Conservation (phyloP, 352 stramenopile species). For the Phytopythium ostracodes region DNA sequence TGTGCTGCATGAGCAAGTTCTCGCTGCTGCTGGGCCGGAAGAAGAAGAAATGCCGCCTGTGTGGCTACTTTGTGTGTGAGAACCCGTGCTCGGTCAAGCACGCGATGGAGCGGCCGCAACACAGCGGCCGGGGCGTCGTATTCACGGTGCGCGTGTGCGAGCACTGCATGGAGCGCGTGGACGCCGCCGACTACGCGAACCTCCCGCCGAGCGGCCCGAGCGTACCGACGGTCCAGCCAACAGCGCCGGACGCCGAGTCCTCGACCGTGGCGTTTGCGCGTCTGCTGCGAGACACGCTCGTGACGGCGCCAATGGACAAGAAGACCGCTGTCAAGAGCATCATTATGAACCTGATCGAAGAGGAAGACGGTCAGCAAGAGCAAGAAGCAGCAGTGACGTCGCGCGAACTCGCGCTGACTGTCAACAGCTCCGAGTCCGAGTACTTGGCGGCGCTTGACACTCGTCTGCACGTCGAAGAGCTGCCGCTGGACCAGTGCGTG, state of each 20-base stretch:
- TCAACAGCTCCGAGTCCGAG: slow-evolving; percentile 15
- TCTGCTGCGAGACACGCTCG: slow-evolving; percentile 28
- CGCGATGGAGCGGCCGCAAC: slow-evolving; percentile 18
- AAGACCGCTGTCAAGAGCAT: slow-evolving; percentile 30
- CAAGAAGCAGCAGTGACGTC: background rate
- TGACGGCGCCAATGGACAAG: slow-evolving; percentile 20
- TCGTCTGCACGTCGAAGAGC: slow-evolving; percentile 13
- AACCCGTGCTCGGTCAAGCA: slow-evolving; percentile 29
- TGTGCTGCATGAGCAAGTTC: slow-evolving; percentile 33
- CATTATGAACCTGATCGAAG: slow-evolving; percentile 36
- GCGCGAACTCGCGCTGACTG: slow-evolving; percentile 11
- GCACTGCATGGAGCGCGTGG: slow-evolving; percentile 32
- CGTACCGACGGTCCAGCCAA: slow-evolving; percentile 13
- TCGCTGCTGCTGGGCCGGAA: slow-evolving; percentile 20
- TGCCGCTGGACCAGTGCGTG: slow-evolving; percentile 20
- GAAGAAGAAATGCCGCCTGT: slow-evolving; percentile 39
- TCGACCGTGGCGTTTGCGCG: slow-evolving; percentile 19
- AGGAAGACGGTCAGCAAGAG: slow-evolving; percentile 6
- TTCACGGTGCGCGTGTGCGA: slow-evolving; percentile 26
- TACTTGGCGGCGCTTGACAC: slow-evolving; percentile 21
- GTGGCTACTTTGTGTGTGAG: slow-evolving; percentile 44
- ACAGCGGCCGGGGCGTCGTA: background rate
- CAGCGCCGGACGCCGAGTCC: slow-evolving; percentile 11
- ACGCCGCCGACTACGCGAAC: slow-evolving; percentile 27
- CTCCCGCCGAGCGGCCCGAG: slow-evolving; percentile 18